Base-by-base conservation (phyloP, 2,329 filamentous ascomycete species). In the Aspergillus spinulosporus region DNA sequence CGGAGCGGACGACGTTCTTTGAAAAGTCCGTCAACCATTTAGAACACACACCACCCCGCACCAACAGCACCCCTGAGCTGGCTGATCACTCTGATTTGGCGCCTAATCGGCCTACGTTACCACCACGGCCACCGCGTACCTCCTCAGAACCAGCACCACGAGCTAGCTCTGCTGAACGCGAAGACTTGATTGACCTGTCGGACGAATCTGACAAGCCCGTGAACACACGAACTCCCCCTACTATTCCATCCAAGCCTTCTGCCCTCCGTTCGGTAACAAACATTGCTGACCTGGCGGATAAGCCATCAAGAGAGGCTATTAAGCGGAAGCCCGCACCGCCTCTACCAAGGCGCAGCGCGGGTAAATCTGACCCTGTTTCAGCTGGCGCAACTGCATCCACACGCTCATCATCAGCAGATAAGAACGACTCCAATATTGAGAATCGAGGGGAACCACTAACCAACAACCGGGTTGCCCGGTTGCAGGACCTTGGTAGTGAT, bases 1-100 rank as follows among this genome's bases (percentile, higher is more conserved):
- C 88, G 0, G 83, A 89, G 37, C 80, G 79, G 46, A 80, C 84
- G 9, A 84, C 84, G 0, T 97, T 94, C 70, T 97, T 97, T 67
- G 90, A 96, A 62, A 81, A 85, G 11, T 81, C 83, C 0, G 68
- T 79, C 69, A 74, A 61, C 62, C 72, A 68, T 39, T 54, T 72
- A 14, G 68, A 72, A 40, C 42, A 51, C 8, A 54, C 49, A 5
- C 26, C 61, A n/a, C 40, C 57, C 40, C 66, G 65, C 45, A 71
- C 58, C 53, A 61, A 56, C 32, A 69, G 66, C 49, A 64, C 62
- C 8, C 61, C 66, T 11, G 62, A 68, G 34, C 54, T 69, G 21
- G 60, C 62, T 21, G 66, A 70, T 28, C 48, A 57, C 7, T 62
- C 68, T 0, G 70, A 75, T 56, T 57, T 62, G 2, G 49, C 57